These are phyloP conservation scores for Rubia yunnanensis DNA, from an alignment of 257 asterid species.

Conservation along the genomic window DNA sequence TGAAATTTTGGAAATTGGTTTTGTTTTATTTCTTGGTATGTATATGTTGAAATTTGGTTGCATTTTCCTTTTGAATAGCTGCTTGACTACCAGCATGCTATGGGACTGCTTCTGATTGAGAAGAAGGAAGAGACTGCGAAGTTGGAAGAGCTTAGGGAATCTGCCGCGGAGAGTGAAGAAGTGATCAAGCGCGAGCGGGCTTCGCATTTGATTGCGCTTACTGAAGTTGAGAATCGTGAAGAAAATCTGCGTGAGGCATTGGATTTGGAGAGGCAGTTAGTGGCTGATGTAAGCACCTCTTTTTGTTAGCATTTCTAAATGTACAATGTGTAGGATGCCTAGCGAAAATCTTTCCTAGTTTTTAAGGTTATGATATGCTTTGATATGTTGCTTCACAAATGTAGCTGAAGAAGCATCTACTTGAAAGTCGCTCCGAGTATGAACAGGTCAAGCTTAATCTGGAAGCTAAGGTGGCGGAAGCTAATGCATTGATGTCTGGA, in stretches of 20 bases:
- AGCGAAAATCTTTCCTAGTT: background rate
- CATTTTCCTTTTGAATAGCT: conserved; percentile 37
- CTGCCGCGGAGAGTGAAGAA: conserved; percentile 57
- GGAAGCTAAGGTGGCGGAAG: conserved; percentile 58
- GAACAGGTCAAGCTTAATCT: conserved; percentile 48
- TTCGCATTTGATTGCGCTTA: conserved; percentile 50
- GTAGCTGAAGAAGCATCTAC: conserved; percentile 74
- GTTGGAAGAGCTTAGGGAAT: conserved; percentile 48
- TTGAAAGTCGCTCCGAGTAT: conserved; percentile 37
- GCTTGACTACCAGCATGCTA: conserved; percentile 69
- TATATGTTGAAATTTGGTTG: background rate
- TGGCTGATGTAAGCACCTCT: conserved; percentile 46
- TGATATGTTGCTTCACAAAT: conserved; percentile 7
- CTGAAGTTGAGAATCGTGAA: conserved; percentile 76
- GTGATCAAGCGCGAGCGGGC: conserved; percentile 70
- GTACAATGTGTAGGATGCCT: background rate
- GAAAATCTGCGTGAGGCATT: conserved; percentile 57
- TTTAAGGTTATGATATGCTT: conserved; percentile 9
- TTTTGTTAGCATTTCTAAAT: background rate
- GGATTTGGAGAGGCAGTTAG: conserved; percentile 58
- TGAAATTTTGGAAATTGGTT: background rate
- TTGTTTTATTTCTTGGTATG: background rate
- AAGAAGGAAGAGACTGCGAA: conserved; percentile 74
- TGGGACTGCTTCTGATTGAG: conserved; percentile 88
- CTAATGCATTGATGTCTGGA: conserved; percentile 50